Conservation (phyloP, 345 rosid species). For the Anacardium occidentale region DNA sequence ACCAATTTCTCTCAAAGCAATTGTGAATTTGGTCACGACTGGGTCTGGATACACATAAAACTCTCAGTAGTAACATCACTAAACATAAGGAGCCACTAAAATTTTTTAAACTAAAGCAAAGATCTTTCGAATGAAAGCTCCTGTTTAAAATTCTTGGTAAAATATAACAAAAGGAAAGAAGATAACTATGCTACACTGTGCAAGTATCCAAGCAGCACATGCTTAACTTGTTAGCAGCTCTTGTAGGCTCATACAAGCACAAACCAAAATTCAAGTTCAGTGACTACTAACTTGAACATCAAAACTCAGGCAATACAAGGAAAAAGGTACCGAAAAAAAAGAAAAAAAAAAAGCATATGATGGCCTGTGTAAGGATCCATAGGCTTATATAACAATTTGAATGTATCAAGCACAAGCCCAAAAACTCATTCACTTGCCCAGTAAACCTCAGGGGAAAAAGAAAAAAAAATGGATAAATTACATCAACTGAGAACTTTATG, state of each 20-base stretch:
- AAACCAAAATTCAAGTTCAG: slow-evolving; percentile 4
- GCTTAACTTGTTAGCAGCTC: slow-evolving; percentile 12
- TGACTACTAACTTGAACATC: not conserved
- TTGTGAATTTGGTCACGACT: slow-evolving; percentile 65
- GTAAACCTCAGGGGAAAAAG: not conserved
- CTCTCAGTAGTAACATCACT: slow-evolving; percentile 12
- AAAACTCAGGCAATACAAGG: slow-evolving; percentile 8
- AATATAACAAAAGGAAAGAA: not conserved
- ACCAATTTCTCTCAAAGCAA: slow-evolving; percentile 71
- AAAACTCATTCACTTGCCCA: not conserved
- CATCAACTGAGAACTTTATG: not conserved
- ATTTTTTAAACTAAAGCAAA: not conserved
- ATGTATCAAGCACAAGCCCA: not conserved
- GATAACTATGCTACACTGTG: not conserved
- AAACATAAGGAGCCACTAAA: slow-evolving; percentile 9
- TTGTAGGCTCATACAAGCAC: not conserved
- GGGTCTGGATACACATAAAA: slow-evolving; percentile 43
- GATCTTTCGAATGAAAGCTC: not conserved
- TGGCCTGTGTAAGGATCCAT: not conserved
- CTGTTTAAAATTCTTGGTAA: not conserved
- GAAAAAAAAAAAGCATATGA: not conserved
- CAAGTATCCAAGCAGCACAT: not conserved
- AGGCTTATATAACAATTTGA: not conserved
- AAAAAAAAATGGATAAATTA: not conserved
- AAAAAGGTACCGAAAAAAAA: too few relatives aligned